Evolutionary conservation across 805 yeast species (phyloP), one percentile per base, ranked within the genome.

Genomic region (Tetrapisispora phaffii): DNA sequence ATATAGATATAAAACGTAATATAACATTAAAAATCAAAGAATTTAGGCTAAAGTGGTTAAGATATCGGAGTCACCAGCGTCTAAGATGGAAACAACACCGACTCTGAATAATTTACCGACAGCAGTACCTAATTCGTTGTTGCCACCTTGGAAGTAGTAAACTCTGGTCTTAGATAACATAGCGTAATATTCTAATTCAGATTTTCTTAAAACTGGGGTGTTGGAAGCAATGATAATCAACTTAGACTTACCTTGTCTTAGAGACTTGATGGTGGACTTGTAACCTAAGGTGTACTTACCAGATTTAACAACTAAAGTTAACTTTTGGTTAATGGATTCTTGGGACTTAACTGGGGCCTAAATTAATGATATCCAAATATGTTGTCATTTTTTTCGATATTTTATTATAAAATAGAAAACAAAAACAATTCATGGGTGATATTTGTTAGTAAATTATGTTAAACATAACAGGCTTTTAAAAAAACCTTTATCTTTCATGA

Each of bases 21-120:
- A 26, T 38, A 38, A 38, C 10, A 39, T 45, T 44, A 48, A 32
- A 40, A 46, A 41, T 45, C 69, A 22, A 36, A 17, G 21, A 15
- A 37, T 37, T 60, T 63, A 64, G 54, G 66, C 68, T 57, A 64
- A 60, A 69, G 86, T 70, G 65, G 88, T 65, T 72, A 93, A 82
- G 77, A 93, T 89, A 76, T 93, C 99, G 67, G 98, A 93, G 79
- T 93, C 99, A 89, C 99, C 99, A 66, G 96, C 96, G 67, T 93
- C 98, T 68, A 90, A 77, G 66, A 93, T 73, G 67, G 97, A 78
- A 67, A 93, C 77, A 68, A 89, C 90, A 80, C 97, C 97, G 65
- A 93, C 97, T 80, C 97, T 87, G 96, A 93, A 93, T 69, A 93
- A 87, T 77, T 86, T 90, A 89, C 99, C 99, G 78, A 96, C 90